Evolutionary conservation across 148 eudicot species (phyloP), one percentile per base, ranked within the genome.

Genomic region (Dianthus caryophyllus): DNA sequence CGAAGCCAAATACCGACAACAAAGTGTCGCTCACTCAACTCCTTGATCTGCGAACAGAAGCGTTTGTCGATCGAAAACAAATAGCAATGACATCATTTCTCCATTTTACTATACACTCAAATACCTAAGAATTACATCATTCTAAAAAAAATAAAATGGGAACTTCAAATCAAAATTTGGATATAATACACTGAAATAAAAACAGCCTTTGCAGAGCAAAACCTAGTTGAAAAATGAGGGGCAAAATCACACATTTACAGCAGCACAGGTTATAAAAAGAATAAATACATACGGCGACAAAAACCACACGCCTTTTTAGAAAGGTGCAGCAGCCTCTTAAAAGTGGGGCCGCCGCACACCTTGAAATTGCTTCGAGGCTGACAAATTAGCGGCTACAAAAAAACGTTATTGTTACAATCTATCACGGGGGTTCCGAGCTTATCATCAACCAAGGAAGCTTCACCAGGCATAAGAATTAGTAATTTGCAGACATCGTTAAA

Each of bases 291-390:
- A 22, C 25, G 61, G 41, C 33, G 6, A 31, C 43, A 44, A 54
- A 48, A 73, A 30, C 46, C 9, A 26, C 26, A 33, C 49, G 46
- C 72, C 56, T 25, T 61, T 8, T 7, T 47, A 3, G 29, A 17
- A 51, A 39, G 49, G 36, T 41, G 46, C 65, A 55, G 65, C 78
- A 64, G 73, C 69, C 77, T 73, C 69, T 75, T 74, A 73, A 75
- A 75, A 75, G 69, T 38, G 73, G 77, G 69, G 77, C 54, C 63
- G 77, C 54, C 63, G 69, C 25, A 17, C 73, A 56, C 70, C 73
- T 54, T 36, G 68, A 41, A 31, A n/a, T 57, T 60, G 58, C 76
- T 56, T 67, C 61, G 43, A 30, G 36, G 58, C 49, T 69, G 65
- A 62, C 6, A 31, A 63, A 62, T 30, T 46, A 15, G 20, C 53